Conservation (phyloP, 2,329 filamentous ascomycete genomes). For the Venturia carpophila region DNA sequence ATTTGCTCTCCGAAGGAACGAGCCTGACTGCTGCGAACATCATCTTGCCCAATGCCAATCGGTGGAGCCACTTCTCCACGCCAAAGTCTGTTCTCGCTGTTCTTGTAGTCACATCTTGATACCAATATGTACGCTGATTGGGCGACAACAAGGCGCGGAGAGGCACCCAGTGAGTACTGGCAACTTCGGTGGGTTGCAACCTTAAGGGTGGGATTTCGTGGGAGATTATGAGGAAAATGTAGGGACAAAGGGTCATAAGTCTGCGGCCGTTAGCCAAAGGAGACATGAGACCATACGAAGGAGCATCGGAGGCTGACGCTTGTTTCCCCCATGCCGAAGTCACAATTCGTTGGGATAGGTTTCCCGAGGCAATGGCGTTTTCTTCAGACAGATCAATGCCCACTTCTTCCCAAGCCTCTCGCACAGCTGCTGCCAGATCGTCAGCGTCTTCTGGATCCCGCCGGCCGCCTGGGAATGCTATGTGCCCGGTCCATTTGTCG, state of each 20-base stretch:
- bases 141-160: slow-evolving; percentile 54
- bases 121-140: slow-evolving; percentile 48
- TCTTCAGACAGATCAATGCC: slow-evolving; percentile 50
- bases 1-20: slow-evolving; percentile 52
- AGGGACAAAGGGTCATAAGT: slow-evolving; percentile 62
- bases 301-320: slow-evolving; percentile 39
- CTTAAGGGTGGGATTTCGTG: slow-evolving; percentile 46
- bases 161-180: slow-evolving; percentile 62
- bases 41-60: slow-evolving; percentile 56
- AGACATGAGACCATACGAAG: slow-evolving; percentile 3
- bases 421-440: slow-evolving; percentile 54
- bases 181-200: slow-evolving; percentile 61
- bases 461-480: slow-evolving; percentile 60
- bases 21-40: slow-evolving; percentile 58
- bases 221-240: slow-evolving; percentile 55
- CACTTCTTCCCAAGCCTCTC: slow-evolving; percentile 60
- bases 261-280: slow-evolving; percentile 32
- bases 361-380: slow-evolving; percentile 45
- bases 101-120: slow-evolving; percentile 56
- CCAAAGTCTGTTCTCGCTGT: slow-evolving; percentile 50
- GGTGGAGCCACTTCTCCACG: slow-evolving; percentile 47
- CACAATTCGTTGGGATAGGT: slow-evolving; percentile 58
- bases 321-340: slow-evolving; percentile 59
- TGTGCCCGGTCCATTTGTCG: slow-evolving; percentile 62
- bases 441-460: slow-evolving; percentile 56